Evolutionary conservation across 495 filamentous ascomycete species (phyloP), one percentile per base, ranked within the genome.

Genomic region (Trichocladium antarcticum): DNA sequence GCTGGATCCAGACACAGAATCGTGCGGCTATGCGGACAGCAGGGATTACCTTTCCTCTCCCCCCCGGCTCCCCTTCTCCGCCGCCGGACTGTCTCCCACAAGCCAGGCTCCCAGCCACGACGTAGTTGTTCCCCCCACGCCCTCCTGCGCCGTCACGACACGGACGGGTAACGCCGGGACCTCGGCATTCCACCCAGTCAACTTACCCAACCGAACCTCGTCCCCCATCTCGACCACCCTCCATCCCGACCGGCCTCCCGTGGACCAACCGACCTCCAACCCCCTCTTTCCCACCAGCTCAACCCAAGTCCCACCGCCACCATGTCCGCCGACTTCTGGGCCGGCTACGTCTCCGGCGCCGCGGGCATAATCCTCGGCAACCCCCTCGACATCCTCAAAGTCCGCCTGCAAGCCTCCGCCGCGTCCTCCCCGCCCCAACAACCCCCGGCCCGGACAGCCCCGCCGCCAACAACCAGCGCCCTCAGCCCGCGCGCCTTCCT

Each of bases 281-380:
- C n/a, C n/a, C n/a, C n/a, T n/a, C n/a, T n/a, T n/a, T n/a, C n/a
- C n/a, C n/a, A n/a, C n/a, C n/a, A n/a, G n/a, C n/a, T n/a, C n/a
- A n/a, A n/a, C n/a, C n/a, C n/a, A n/a, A n/a, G n/a, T n/a, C n/a
- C n/a, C n/a, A n/a, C n/a, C n/a, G 15, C 8, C 21, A 55, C 37
- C 51, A 89, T 89, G 84, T 83, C 83, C 28, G 75, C 84, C 47
- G 87, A 90, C 66, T 94, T 92, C 68, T 89, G 81, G 83, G 83
- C 75, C 19, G 84, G 88, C 55, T 95, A 94, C 66, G 68, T 90
- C 54, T 87, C 82, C 57, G 89, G 89, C 15, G 86, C 82, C 43
- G 71, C 78, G 5, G 83, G 85, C 37, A 94, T 95, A 55, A 68
- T 92, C 31, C 81, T 95, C 46, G 89, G 89, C 50, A 93, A 92